Evolutionary conservation across 306 rosid species (phyloP), one percentile per base, ranked within the genome.

Genomic region (Sphenostylis stenocarpa): DNA sequence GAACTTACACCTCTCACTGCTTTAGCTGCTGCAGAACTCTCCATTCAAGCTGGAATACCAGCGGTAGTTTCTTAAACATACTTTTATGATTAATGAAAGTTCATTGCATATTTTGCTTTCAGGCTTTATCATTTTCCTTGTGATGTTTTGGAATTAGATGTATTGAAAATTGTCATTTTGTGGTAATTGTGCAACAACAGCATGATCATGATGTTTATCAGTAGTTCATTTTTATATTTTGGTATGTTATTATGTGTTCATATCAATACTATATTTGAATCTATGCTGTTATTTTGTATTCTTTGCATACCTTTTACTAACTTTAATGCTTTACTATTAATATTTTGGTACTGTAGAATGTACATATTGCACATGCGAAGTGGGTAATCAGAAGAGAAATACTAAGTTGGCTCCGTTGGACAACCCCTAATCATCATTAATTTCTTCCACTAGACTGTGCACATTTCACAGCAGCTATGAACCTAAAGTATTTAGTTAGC

Each of bases 1-100:
- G 99, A 95, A 78, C 87, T 90, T 48, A 95, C 99, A 5, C 99
- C 99, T 52, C 95, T 95, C 83, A 95, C 97, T 20, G 99, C 99
- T 80, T 88, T 95, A 67, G 99, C 99, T 77, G 96, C 97, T 62
- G 99, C 97, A 58, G 98, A 95, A 78, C 99, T 95, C 72, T 75
- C 98, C 38, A 86, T 91, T 84, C 94, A 91, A 83, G 99, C 99
- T 82, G 98, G 97, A 88, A 95, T 95, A 77, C 99, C 99, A 6
- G 86, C 89, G 39, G 99, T 95, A 86, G 87, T 80, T 81, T 80
- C 72, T 41, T 67, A 56, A 47, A 16, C 69, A 57, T 47, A 49
- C 60, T 47, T 60, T 19, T 3, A 20, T 29, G 44, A 51, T 14
- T 48, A 45, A 21, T 13, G 16, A 21, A 45, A 68, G 34, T 76